phyloP scores from a whole-genome alignment of 169 alveolate species.

The Cryptosporidium xiaoi region DNA sequence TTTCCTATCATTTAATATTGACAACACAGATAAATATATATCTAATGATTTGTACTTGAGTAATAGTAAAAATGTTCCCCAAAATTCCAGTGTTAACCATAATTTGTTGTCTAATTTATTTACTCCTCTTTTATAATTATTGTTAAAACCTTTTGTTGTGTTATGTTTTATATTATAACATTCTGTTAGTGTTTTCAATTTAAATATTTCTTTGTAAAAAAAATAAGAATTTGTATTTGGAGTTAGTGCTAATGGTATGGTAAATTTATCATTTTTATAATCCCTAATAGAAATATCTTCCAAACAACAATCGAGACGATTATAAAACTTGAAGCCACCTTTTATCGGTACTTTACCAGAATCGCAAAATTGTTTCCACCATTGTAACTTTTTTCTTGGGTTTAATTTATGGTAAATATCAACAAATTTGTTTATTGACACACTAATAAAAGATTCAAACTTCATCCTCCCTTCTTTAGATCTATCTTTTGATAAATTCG shows the following conservation, averaged over 20 bases:
- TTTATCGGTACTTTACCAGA: conserved; percentile 24
- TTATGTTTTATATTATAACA: conserved; percentile 27
- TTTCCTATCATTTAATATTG: conserved; percentile 20
- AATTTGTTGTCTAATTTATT: conserved; percentile 16
- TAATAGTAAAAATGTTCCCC: conserved; percentile 57
- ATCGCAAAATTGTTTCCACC: conserved; percentile 45
- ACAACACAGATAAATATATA: conserved; percentile 31
- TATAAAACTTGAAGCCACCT: conserved; percentile 1
- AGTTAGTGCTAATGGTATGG: conserved; percentile 58
- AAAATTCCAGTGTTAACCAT: conserved; percentile 54
- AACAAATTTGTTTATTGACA: conserved; percentile 15
- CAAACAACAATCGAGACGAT: conserved; percentile 33
- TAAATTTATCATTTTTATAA: conserved; percentile 9
- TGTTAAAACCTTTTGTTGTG: neutral
- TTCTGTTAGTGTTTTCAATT: conserved; percentile 31
- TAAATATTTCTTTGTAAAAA: conserved; percentile 39
- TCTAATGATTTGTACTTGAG: conserved; percentile 30
- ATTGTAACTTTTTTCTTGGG: conserved; percentile 3
- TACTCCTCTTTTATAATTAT: neutral
- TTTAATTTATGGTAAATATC: neutral
- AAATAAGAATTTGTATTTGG: neutral
- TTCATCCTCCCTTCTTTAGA: conserved; percentile 29
- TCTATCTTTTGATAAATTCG: conserved; percentile 35
- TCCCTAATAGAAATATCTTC: conserved; percentile 36
- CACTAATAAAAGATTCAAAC: conserved; percentile 47